phyloP scores from a whole-genome alignment of 129 eudicot genomes.

The Escallonia rubra region DNA sequence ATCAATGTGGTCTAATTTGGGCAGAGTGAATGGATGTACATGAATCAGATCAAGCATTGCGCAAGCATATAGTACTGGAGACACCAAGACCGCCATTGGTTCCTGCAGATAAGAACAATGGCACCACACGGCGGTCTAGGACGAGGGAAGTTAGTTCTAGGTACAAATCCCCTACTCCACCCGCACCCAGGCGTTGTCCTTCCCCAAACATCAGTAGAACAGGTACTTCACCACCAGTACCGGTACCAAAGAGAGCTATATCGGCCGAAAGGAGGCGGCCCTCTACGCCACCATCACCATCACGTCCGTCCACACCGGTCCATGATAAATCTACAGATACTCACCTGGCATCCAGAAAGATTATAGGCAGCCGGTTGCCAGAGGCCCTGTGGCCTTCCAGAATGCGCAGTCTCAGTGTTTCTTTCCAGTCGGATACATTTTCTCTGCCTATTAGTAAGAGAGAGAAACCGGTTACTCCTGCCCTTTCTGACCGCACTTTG shows the following conservation, averaged over 20 bases:
- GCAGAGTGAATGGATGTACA: constrained; percentile 75
- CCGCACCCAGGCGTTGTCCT: constrained; percentile 59
- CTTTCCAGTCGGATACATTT: constrained; percentile 68
- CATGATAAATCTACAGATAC: constrained; percentile 49
- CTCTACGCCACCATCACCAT: constrained; percentile 50
- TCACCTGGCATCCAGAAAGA: constrained; percentile 53
- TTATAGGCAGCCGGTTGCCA: constrained; percentile 38
- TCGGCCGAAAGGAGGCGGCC: constrained; percentile 77
- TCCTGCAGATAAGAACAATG: constrained; percentile 63
- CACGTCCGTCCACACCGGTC: constrained; percentile 69
- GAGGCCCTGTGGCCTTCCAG: constrained; percentile 95
- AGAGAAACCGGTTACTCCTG: constrained; percentile 65
- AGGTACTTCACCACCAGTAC: constrained; percentile 26
- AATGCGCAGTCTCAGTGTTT: constrained; percentile 83
- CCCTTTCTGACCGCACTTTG: constrained; percentile 59
- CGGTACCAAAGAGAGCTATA: constrained; percentile 54
- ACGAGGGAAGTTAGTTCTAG: constrained; percentile 69
- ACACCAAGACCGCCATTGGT: constrained; percentile 28
- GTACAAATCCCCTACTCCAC: constrained; percentile 65
- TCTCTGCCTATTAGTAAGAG: constrained; percentile 73
- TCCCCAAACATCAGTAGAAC: constrained; percentile 65
- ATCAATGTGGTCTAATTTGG: constrained; percentile 70
- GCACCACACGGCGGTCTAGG: constrained; percentile 38
- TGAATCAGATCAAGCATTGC: constrained; percentile 58
- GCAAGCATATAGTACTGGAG: constrained; percentile 36